A percentile compares a stretch with the other conserved stretches of the same genome.
Conservation (phyloP, 805 yeast genomes). For the Wickerhamiella dianesei region DNA sequence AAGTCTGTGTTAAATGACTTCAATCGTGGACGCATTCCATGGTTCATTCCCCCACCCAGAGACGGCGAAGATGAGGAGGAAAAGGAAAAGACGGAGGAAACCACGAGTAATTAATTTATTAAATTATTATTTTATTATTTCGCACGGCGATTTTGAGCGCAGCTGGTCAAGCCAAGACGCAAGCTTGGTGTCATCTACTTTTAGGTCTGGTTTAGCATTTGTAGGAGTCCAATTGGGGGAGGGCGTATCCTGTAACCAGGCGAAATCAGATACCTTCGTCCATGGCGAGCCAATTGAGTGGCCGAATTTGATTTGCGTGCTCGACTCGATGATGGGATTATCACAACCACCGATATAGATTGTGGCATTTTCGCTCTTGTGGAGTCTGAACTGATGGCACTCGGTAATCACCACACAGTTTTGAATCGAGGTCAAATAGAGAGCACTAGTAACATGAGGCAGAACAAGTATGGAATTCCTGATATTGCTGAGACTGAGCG, state of each 20-base stretch:
- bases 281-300: constrained; percentile 8
- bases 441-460: constrained; percentile 15
- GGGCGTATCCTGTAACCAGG: constrained; percentile 16
- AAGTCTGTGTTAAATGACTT: constrained; percentile 85
- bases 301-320: constrained; percentile 14
- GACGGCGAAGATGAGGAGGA: constrained; percentile 44
- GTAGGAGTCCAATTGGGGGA: constrained; percentile 13
- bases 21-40: constrained; percentile 93
- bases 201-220: neutral
- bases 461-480: constrained; percentile 13
- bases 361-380: constrained; percentile 13
- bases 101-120: neutral
- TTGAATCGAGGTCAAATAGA: constrained; percentile 12
- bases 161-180: neutral
- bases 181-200: constrained; percentile 1
- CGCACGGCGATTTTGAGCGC: neutral
- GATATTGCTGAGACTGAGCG: constrained; percentile 11
- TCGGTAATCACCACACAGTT: constrained; percentile 12
- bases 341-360: constrained; percentile 19
- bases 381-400: constrained; percentile 23
- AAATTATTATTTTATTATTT: neutral
- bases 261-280: constrained; percentile 20
- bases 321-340: constrained; percentile 21
- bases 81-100: constrained; percentile 5
- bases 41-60: constrained; percentile 93